A percentile compares a stretch with the other conserved stretches of the same genome.
phyloP scores from a whole-genome alignment of 345 rosid genomes.

The Camelina neglecta region DNA sequence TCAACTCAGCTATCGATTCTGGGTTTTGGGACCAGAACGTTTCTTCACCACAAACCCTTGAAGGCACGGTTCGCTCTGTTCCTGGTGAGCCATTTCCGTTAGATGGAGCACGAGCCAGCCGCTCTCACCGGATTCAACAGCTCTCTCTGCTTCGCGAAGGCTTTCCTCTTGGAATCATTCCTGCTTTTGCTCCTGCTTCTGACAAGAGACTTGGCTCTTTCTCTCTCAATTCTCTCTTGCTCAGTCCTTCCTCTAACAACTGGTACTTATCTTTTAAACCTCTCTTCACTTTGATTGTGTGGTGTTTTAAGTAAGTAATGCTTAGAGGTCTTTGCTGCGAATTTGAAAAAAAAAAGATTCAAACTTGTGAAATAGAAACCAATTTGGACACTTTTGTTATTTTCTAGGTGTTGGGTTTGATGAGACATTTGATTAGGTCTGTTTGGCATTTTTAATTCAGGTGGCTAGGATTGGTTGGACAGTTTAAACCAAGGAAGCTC shows the following conservation, averaged over 20 bases:
- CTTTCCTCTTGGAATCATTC: conserved; percentile 81
- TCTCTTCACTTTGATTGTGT: conserved; percentile 6
- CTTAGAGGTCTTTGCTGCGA: neutral
- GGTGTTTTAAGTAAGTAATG: conserved; percentile 2
- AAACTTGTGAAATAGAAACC: neutral
- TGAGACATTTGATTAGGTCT: neutral
- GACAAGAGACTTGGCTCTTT: conserved; percentile 66
- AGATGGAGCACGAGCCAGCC: conserved; percentile 72
- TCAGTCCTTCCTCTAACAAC: conserved; percentile 58
- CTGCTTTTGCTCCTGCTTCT: conserved; percentile 61
- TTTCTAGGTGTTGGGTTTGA: conserved; percentile 28
- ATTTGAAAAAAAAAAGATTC: neutral
- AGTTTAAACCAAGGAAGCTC: conserved; percentile 78
- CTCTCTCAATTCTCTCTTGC: conserved; percentile 69
- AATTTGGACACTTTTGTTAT: neutral
- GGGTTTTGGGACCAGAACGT: conserved; percentile 78
- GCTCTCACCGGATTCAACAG: conserved; percentile 83
- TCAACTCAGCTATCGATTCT: conserved; percentile 81
- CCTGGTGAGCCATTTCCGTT: conserved; percentile 79
- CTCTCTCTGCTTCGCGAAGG: conserved; percentile 72
- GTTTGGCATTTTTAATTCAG: conserved; percentile 33
- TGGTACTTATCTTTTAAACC: conserved; percentile 48
- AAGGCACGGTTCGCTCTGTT: conserved; percentile 67
- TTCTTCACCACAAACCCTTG: conserved; percentile 66
- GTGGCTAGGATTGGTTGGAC: conserved; percentile 83